Conservation (phyloP, 345 rosid species). For the Conringia planisiliqua region DNA sequence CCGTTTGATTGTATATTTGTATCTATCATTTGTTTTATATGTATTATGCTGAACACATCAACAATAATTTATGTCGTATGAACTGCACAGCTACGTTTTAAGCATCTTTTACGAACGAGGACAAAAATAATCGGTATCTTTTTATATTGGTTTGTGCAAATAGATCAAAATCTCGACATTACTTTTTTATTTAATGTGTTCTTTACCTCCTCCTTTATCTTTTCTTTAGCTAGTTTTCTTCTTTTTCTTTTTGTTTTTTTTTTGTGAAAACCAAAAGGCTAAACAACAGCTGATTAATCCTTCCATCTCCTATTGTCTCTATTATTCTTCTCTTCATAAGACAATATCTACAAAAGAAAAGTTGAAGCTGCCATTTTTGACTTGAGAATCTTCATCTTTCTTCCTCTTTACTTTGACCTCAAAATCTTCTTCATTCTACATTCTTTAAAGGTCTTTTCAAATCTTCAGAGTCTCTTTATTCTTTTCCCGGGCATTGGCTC, state of each 20-base stretch:
- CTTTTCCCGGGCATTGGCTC: conserved; percentile 30
- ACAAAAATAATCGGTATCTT: conserved; percentile 1
- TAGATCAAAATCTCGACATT: conserved; percentile 38
- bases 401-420: conserved; percentile 25
- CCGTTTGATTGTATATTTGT: conserved; percentile 1
- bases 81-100: conserved; percentile 11
- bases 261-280: not conserved
- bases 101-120: conserved; percentile 30
- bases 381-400: conserved; percentile 31
- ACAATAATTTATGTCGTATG: conserved; percentile 15
- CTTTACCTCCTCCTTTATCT: conserved; percentile 16
- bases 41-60: conserved; percentile 23
- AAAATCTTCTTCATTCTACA: conserved; percentile 10
- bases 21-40: conserved; percentile 9
- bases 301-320: conserved; percentile 31
- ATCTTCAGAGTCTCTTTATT: conserved; percentile 7
- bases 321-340: conserved; percentile 19
- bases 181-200: conserved; percentile 11
- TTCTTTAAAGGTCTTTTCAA: conserved; percentile 24
- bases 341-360: conserved; percentile 19
- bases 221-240: conserved; percentile 13
- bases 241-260: conserved; percentile 35
- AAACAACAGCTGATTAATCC: conserved; percentile 4
- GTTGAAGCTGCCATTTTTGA: conserved; percentile 57
- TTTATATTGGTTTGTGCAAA: conserved; percentile 56